Conservation (phyloP, 495 filamentous ascomycete species). For the Lasiosphaeriaceae sp. region DNA sequence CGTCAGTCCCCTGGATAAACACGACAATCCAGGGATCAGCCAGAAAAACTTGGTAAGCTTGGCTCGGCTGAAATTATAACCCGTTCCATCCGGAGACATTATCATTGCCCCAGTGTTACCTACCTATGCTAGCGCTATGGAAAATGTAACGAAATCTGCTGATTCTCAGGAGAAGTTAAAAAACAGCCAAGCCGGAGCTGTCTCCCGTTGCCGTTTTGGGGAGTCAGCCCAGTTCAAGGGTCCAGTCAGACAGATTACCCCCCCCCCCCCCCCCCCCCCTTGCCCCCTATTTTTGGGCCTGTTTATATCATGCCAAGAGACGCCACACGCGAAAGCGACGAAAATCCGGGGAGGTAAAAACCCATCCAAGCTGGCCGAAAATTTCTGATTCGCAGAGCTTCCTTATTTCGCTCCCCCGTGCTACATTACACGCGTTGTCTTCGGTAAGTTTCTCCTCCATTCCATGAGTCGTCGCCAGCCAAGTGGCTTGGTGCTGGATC, state of each 20-base stretch:
- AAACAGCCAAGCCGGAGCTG: neutral
- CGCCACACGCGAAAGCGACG: neutral
- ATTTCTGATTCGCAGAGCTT: too few species aligned
- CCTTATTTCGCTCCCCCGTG: too few species aligned
- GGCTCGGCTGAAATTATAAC: neutral
- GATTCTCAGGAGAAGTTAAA: neutral
- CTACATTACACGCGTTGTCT: too few species aligned
- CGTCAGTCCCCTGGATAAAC: neutral
- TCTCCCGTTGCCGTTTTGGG: neutral
- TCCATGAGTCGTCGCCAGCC: too few species aligned
- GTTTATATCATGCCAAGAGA: neutral
- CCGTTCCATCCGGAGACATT: neutral
- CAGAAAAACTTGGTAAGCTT: neutral
- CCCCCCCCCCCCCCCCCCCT: neutral
- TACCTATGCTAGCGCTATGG: neutral
- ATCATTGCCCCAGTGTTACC: neutral
- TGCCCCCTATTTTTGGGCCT: neutral
- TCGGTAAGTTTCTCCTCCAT: too few species aligned
- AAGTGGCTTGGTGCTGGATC: too few species aligned
- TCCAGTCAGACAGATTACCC: neutral
- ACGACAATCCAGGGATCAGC: neutral
- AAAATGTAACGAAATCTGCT: neutral
- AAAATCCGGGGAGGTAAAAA: neutral
- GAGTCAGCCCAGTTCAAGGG: neutral
- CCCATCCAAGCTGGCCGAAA: too few species aligned